A percentile compares a stretch with the other conserved stretches of the same genome.
phyloP scores from a whole-genome alignment of 257 asterid species.

The Lycium barbarum region DNA sequence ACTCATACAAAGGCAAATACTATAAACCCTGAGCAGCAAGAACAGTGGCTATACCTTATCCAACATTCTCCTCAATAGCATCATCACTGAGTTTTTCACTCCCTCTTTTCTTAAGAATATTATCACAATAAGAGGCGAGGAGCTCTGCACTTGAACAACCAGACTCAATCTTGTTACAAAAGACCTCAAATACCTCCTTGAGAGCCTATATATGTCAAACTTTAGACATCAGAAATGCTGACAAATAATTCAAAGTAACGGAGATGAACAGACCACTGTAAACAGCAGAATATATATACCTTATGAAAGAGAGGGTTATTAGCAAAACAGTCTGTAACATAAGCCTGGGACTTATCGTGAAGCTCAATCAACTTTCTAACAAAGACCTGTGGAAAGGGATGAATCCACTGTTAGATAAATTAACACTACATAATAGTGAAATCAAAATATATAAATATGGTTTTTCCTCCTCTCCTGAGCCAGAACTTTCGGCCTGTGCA shows the following conservation, averaged over 20 bases:
- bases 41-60: too few species aligned
- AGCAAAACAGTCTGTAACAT: slow-evolving; percentile 23
- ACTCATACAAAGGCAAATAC: too few species aligned
- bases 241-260: not conserved
- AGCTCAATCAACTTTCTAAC: slow-evolving; percentile 39
- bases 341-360: slow-evolving; percentile 31
- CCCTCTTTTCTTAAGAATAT: too few species aligned
- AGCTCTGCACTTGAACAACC: too few species aligned
- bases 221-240: slow-evolving; percentile 5
- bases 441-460: too few species aligned
- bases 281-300: slow-evolving; percentile 21
- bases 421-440: too few species aligned
- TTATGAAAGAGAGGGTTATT: slow-evolving; percentile 31
- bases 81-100: too few species aligned
- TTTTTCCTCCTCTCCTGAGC: slow-evolving; percentile 49
- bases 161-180: slow-evolving; percentile 19
- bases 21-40: too few species aligned
- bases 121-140: too few species aligned
- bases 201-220: slow-evolving; percentile 47
- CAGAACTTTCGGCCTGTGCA: slow-evolving; percentile 44
- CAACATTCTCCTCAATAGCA: too few species aligned
- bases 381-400: slow-evolving; percentile 30
- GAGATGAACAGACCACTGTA: not conserved
- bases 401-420: not conserved
- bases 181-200: slow-evolving; percentile 65